Evolutionary conservation across 305 asterid genomes (phyloP), one percentile per base, ranked within the genome.

Genomic region (Solanum hybrid): DNA sequence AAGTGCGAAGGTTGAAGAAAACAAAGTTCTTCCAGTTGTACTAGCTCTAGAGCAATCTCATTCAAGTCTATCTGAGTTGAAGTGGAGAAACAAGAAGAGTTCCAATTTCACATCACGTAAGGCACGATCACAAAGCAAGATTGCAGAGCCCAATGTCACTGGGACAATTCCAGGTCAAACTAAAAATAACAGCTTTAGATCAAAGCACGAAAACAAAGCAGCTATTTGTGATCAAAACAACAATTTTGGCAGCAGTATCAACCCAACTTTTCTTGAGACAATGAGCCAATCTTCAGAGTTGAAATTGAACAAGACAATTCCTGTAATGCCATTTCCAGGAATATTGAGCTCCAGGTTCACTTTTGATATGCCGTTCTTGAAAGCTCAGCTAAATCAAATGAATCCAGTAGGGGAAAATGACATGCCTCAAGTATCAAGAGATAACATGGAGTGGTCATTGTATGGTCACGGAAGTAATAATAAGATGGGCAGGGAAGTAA

Each of bases 11-110:
- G 37, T 56, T 51, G 89, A 88, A 24, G 91, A 77, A 5, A 89
- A 80, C 7, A 88, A 86, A 22, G 90, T 88, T 29, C 90, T 94
- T 24, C 98, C 98, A 3, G 95, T 96, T 38, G 92, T 96, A 84
- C 85, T 97, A 87, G 98, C 98, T 85, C 87, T 95, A 82, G 99
- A 95, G 95, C 94, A 93, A 84, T 66, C 93, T 37, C 95, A 90
- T 72, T 88, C 93, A 20, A 89, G 88, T 78, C 81, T 35, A 14
- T 42, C 76, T 86, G 94, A 92, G 66, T 86, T 51, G 46, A 94
- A 92, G 93, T 73, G 91, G 11, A 94, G 94, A 90, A 94, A 89
- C 91, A 96, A 91, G 94, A 95, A 89, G 89, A 92, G 88, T 66
- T 42, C 85, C 17, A 86, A 71, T 86, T 46, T 89, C n/a, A 64